Evolutionary conservation across 768 basidiomycete genomes (phyloP), one percentile per base, ranked within the genome.

Genomic region (Phylloporus arenicola): DNA sequence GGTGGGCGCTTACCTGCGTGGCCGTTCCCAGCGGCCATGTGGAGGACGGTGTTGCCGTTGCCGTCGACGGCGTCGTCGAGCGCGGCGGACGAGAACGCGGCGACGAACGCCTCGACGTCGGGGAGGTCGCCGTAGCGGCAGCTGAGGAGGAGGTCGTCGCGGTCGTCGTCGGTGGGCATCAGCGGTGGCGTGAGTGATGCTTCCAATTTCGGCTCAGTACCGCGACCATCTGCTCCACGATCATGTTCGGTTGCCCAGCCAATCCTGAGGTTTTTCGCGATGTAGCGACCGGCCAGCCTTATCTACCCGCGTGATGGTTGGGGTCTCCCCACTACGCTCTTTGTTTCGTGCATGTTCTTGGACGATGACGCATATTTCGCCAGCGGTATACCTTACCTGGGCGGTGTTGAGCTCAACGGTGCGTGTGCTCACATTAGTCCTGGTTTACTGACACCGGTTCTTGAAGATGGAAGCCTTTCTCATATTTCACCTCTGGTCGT

Each of bases 21-120:
- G 0, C 93, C 93, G 68, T 97, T 97, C 1, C 79, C 93, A 50
- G 81, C 83, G 13, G 79, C 75, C 92, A 95, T 95, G 66, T 96
- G 93, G 34, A 96, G 70, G 35, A 83, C 70, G 2, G 79, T 82
- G 72, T 92, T 96, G 34, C 80, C 84, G 62, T 87, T 80, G 38
- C 84, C 84, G 70, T 95, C 93, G 37, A 74, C 78, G 12, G 82
- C 68, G 33, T 65, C 62, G 34, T 68, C 67, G 12, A 90, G 69
- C 0, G 76, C 50, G 6, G 70, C 70, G 2, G 69, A 50, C 10
- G 87, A 83, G 64, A 82, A 86, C 33, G 72, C 70, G 19, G 75
- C 65, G 24, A 88, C 70, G 55, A 88, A 94, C 3, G 71, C 70
- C 40, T 83, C 74, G 34, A 92, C 74, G 57, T 93, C 89, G 42